A percentile compares a stretch with the other conserved stretches of the same genome.
Evolutionary conservation across 495 filamentous ascomycete species (phyloP).

Genomic region (Xylaria intraflava): DNA sequence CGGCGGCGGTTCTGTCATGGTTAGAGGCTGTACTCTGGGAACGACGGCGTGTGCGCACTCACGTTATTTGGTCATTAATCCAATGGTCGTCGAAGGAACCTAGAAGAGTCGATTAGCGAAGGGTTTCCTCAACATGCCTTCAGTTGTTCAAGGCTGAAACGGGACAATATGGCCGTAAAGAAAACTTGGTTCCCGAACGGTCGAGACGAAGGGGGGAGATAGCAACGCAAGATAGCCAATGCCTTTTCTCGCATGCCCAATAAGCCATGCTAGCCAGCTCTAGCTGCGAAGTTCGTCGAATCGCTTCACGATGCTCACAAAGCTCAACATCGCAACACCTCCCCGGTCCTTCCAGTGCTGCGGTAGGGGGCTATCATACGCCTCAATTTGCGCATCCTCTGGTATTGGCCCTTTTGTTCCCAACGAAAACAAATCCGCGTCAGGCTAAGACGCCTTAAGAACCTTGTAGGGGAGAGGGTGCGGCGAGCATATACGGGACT

Average conservation of each 20-base stretch:
- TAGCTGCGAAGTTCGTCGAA: background rate
- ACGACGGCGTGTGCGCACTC: conserved; percentile 4
- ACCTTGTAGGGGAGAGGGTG: background rate
- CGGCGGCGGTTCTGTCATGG: conserved; percentile 24
- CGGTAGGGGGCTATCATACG: background rate
- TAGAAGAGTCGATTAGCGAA: conserved; percentile 15
- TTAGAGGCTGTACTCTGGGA: background rate
- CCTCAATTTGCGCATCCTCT: background rate
- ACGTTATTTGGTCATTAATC: conserved; percentile 41
- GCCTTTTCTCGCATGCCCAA: background rate
- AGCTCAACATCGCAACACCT: background rate
- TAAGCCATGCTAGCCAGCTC: background rate
- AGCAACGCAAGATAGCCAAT: background rate
- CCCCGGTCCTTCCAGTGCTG: background rate
- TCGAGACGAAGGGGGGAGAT: background rate
- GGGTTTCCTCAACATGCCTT: background rate
- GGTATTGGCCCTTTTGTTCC: background rate
- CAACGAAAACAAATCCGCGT: background rate
- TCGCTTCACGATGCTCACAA: background rate
- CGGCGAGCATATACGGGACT: background rate
- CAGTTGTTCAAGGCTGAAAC: background rate
- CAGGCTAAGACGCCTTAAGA: background rate
- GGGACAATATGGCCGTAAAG: background rate
- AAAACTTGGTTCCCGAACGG: background rate
- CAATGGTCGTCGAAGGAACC: conserved; percentile 39